Base-by-base conservation (phyloP, 1,284 basidiomycete species). In the Apiotrichum akiyoshidainum region DNA sequence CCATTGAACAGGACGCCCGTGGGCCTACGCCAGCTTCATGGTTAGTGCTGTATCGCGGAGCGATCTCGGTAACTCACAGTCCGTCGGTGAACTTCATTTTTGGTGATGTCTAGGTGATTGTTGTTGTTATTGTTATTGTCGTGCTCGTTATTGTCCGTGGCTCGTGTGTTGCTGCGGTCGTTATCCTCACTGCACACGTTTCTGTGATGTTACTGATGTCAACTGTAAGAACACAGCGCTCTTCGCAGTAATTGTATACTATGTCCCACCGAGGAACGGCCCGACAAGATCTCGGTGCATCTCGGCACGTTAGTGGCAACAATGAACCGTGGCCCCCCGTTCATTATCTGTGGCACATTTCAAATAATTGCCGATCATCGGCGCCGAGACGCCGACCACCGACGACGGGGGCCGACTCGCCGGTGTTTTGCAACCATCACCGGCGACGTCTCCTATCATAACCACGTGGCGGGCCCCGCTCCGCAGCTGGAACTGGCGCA, bases 11-110 rank as follows among this genome's bases (percentile, higher is more conserved):
- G 55, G 52, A 64, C 56, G 14, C 71, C 72, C 0, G 61, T 52
- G 1, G 68, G 72, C 34, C 64, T 65, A 33, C 62, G 50, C 72
- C 72, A 74, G 51, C 69, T 69, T n/a, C 10, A 45, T 39, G 3
- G 26, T 22, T 34, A 57, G 45, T 16, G 39, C 45, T 26, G 9
- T 7, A 19, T 4, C 19, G 7, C 54, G 2, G n/a, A 33, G 16
- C n/a, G 26, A 10, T 26, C 19, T 31, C 26, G 8, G 2, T 3
- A 6, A 68, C 70, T 66, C 54, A 72, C 70, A 88, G 85, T 21
- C 87, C 86, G 77, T 88, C 76, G 17, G 71, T 76, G 57, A 77
- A 76, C 65, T 71, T 76, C 75, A 77, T 77, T 33, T 46, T 56
- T 1, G 19, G 2, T 6, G 8, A 39, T 8, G 9, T 31, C 26